A percentile compares a stretch with the other conserved stretches of the same genome.
Conservation (phyloP, 2,329 filamentous ascomycete genomes). For the Phialophora tarda region DNA sequence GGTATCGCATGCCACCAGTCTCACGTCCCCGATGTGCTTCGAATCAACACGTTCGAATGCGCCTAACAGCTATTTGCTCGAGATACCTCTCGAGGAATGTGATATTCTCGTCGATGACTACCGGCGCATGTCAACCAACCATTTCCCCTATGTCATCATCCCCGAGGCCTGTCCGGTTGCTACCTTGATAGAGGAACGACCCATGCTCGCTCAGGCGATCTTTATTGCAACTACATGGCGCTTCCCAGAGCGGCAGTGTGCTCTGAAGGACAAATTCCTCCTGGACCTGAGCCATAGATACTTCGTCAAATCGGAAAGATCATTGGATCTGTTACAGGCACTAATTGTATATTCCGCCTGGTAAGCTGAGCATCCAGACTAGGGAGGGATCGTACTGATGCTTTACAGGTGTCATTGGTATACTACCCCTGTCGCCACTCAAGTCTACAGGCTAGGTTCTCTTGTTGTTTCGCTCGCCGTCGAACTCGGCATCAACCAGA, state of each 20-base stretch:
- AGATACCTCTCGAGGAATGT: slow-evolving; percentile 25
- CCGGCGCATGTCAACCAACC: slow-evolving; percentile 23
- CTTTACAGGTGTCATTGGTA: slow-evolving; percentile 28
- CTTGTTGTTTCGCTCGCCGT: slow-evolving; percentile 55
- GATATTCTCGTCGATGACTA: slow-evolving; percentile 25
- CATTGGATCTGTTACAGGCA: slow-evolving; percentile 28
- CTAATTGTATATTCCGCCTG: slow-evolving; percentile 31
- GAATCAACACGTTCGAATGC: slow-evolving; percentile 1
- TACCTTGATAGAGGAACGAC: slow-evolving; percentile 24
- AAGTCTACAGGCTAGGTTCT: slow-evolving; percentile 52
- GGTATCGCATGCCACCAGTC: background rate
- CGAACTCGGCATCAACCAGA: slow-evolving; percentile 28
- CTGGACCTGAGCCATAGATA: slow-evolving; percentile 22
- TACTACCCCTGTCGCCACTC: slow-evolving; percentile 15
- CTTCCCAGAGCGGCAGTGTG: slow-evolving; percentile 17
- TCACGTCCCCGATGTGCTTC: slow-evolving; percentile 10
- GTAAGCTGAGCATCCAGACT: background rate
- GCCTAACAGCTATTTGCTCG: background rate
- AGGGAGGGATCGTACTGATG: background rate
- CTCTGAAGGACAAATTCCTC: slow-evolving; percentile 22
- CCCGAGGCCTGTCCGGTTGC: slow-evolving; percentile 21
- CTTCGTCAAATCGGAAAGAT: slow-evolving; percentile 25
- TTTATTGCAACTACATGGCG: slow-evolving; percentile 28
- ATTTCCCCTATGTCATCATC: slow-evolving; percentile 28
- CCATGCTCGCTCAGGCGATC: slow-evolving; percentile 27